These are phyloP conservation scores for Talaromyces sp. DNA, from an alignment of 2,329 filamentous ascomycete species.

Conservation along the genomic window DNA sequence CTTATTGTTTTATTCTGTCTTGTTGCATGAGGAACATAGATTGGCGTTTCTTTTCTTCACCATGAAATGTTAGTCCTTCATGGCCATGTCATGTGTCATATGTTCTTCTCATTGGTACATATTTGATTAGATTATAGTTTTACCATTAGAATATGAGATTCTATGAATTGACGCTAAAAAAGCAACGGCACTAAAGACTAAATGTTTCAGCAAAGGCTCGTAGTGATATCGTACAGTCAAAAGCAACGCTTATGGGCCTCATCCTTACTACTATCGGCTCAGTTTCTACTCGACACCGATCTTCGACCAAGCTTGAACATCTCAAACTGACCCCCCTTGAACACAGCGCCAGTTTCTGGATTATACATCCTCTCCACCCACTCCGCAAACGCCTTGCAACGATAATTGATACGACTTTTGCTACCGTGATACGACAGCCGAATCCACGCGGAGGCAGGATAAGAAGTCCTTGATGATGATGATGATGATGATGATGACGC, in stretches of 20 bases:
- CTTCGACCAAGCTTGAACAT: slow-evolving; percentile 1
- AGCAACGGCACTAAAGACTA: neutral
- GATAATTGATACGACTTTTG: neutral
- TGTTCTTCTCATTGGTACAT: slow-evolving; percentile 8
- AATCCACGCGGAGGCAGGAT: neutral
- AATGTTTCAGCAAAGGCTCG: neutral
- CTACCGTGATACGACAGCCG: neutral
- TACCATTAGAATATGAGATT: neutral
- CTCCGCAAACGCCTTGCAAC: slow-evolving; percentile 1
- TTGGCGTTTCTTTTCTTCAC: slow-evolving; percentile 14
- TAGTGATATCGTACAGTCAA: neutral
- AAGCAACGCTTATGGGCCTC: neutral
- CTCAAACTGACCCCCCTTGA: slow-evolving; percentile 9
- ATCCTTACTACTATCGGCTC: neutral
- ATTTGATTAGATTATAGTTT: neutral
- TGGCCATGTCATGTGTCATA: slow-evolving; percentile 2
- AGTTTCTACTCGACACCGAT: neutral
- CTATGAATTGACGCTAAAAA: neutral
- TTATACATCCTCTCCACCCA: slow-evolving; percentile 12
- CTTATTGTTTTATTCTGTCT: neutral
- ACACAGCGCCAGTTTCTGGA: slow-evolving; percentile 15
- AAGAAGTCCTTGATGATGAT: neutral
- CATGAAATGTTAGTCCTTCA: slow-evolving; percentile 4
- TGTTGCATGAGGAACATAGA: slow-evolving; percentile 19
- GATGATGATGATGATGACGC: neutral